Conservation (phyloP, 306 rosid species). For the Luffa aegyptiaca region DNA sequence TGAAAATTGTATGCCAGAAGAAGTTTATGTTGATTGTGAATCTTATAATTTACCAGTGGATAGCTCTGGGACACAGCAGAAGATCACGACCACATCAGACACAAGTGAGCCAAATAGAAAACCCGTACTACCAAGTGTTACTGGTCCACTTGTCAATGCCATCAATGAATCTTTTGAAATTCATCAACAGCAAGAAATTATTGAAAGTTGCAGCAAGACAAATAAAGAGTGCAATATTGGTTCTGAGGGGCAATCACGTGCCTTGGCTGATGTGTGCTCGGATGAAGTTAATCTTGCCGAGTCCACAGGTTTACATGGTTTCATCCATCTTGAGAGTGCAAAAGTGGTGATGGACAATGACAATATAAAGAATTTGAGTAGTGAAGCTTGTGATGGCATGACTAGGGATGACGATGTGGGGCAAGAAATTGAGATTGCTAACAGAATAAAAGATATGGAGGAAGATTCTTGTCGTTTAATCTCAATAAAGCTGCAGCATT, state of each 20-base stretch:
- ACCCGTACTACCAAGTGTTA: slow-evolving; percentile 8
- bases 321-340: not conserved
- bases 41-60: slow-evolving; percentile 13
- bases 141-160: slow-evolving; percentile 19
- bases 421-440: slow-evolving; percentile 22
- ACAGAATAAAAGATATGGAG: slow-evolving; percentile 5
- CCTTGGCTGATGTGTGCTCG: slow-evolving; percentile 13
- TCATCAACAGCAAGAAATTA: slow-evolving; percentile 8
- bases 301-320: slow-evolving; percentile 1
- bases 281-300: slow-evolving; percentile 12
- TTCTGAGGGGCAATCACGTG: slow-evolving; percentile 22
- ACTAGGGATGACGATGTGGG: slow-evolving; percentile 18
- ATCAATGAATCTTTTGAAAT: slow-evolving; percentile 18
- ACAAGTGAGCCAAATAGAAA: slow-evolving; percentile 14
- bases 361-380: slow-evolving; percentile 19
- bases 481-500: not conserved
- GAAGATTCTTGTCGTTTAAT: slow-evolving; percentile 9
- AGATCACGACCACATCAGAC: slow-evolving; percentile 19
- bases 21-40: slow-evolving; percentile 16
- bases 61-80: slow-evolving; percentile 20
- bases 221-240: slow-evolving; percentile 17
- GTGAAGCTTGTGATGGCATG: slow-evolving; percentile 12
- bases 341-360: slow-evolving; percentile 9
- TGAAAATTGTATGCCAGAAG: slow-evolving; percentile 21
- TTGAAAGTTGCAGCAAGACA: slow-evolving; percentile 12